A percentile compares a stretch with the other conserved stretches of the same genome.
phyloP scores from a whole-genome alignment of 495 filamentous ascomycete genomes.

The Rostrohypoxylon terebratum region DNA sequence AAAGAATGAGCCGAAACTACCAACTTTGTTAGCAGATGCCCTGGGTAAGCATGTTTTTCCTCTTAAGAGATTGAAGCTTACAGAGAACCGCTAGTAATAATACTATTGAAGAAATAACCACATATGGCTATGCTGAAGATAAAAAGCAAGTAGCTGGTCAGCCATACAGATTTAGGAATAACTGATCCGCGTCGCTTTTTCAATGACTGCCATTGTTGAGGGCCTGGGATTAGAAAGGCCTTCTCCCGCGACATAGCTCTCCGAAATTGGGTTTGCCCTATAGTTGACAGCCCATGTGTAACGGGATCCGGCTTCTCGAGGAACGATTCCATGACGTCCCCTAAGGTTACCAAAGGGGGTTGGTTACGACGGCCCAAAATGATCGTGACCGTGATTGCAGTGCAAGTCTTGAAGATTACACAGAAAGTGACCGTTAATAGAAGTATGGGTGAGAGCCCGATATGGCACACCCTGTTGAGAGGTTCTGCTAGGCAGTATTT shows the following conservation, averaged over 20 bases:
- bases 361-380: constrained; percentile 46
- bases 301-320: constrained; percentile 55
- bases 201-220: constrained; percentile 23
- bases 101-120: constrained; percentile 7
- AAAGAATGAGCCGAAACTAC: constrained; percentile 34
- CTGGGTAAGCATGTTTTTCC: not conserved
- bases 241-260: constrained; percentile 16
- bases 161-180: constrained; percentile 33
- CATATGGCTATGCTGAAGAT: constrained; percentile 21
- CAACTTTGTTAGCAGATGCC: not conserved
- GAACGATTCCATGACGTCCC: constrained; percentile 65
- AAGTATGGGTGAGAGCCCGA: constrained; percentile 48
- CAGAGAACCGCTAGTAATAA: not conserved
- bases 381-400: constrained; percentile 48
- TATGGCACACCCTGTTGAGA: constrained; percentile 31
- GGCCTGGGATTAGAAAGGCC: constrained; percentile 11
- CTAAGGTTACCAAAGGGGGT: constrained; percentile 60
- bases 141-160: constrained; percentile 39
- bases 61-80: constrained; percentile 6
- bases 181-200: constrained; percentile 11
- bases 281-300: constrained; percentile 52
- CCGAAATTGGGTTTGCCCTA: constrained; percentile 34
- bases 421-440: constrained; percentile 51
- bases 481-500: constrained; percentile 41
- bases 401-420: constrained; percentile 54